Evolutionary conservation across 306 rosid genomes (phyloP), one percentile per base, ranked within the genome.

Genomic region (Dalbergia oliveri): DNA sequence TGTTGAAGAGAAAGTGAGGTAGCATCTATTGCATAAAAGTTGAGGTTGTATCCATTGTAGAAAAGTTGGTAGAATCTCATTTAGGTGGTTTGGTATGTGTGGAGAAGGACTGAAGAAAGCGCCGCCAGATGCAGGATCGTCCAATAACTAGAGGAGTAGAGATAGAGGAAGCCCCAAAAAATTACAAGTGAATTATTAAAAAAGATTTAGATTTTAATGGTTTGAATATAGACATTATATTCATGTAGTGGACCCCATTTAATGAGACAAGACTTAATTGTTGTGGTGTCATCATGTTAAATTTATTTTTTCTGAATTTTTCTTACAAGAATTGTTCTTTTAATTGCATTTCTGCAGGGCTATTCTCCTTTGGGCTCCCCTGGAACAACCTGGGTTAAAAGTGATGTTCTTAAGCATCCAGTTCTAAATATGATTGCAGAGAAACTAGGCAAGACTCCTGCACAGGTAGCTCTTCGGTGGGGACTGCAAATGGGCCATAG

Each of bases 301-400:
- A 5, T 54, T 54, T 54, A 26, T 60, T 60, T 73, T 33, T 54
- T 6, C 16, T 11, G 49, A 43, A 9, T 75, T 66, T 59, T 65
- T 67, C 37, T n/a, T 5, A 18, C 19, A 67, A 35, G 50, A 57
- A 47, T 33, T 84, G 73, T 47, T 58, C 31, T 41, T 78, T 13
- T 81, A 41, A 78, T 35, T 66, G 64, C 66, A 39, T 31, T 50
- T 45, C 63, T 21, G 9, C 79, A 92, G 97, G 90, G 89, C 79
- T 90, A 90, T 84, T 90, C 97, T 35, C 95, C 97, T 21, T 63
- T 90, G 77, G 97, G 93, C 76, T 89, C 97, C 76, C 92, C 95
- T 51, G 93, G 93, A 62, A 88, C 97, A 70, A 73, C 90, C 65
- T 88, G 93, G 92, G 76, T 89, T 13, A 85, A 92, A 84, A 76